Evolutionary conservation across 1,139 yeast genomes (phyloP), one percentile per base, ranked within the genome.

Genomic region (Pichia sp.): DNA sequence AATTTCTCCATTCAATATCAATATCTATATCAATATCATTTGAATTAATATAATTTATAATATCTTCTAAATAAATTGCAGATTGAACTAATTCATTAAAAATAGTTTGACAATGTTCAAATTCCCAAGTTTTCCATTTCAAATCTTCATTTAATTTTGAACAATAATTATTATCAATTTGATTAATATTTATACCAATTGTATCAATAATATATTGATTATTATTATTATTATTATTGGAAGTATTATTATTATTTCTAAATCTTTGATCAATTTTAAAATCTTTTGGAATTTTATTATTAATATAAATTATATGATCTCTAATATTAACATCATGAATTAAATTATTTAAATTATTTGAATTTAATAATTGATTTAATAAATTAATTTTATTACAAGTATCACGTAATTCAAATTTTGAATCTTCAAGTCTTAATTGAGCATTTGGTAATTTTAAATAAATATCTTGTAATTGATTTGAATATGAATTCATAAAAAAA

Each of bases 371-470:
- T 18, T 51, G 44, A 25, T 66, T 63, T 58, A 81, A 68, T 3
- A 75, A 76, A 53, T 72, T 62, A n/a, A 86, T 79, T 54, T 82
- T 79, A 6, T 81, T 72, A 9, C 82, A 79, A 18, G 80, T 77
- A 53, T 86, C 95, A 45, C 78, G 77, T 59, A 81, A 78, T 43
- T 77, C 73, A 46, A 81, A 74, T 55, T 75, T 77, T 2, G 86
- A 72, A 52, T 86, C 95, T 49, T 81, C 84, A 54, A 79, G 71
- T 7, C 74, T 72, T 54, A 86, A 92, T 49, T 81, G 76, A 5
- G 78, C 62, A 36, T 65, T 67, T 0, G 87, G 84, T 0, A 89
- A 74, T 51, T 74, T 75, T 45, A 73, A 56, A 62, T 86, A 86
- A 45, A 76, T 66, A 10, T 62, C 61, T 43, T 75, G 70, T 34